These are phyloP conservation scores for Tephrocybe sp. DNA, from an alignment of 768 basidiomycete species.

Conservation along the genomic window DNA sequence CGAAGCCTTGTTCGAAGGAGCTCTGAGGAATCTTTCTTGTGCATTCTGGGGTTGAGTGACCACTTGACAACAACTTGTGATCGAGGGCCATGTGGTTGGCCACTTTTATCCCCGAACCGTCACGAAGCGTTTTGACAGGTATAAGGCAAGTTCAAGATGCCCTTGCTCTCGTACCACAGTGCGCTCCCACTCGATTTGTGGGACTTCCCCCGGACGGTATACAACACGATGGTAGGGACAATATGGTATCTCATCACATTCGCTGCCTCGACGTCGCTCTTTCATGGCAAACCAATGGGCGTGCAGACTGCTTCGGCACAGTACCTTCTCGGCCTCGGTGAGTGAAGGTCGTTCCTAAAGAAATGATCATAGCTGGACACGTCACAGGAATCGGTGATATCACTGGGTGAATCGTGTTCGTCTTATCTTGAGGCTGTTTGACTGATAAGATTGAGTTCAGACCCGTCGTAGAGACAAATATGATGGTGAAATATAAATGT, in stretches of 20 bases:
- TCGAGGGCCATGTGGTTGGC: slow-evolving; percentile 5
- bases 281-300: slow-evolving; percentile 25
- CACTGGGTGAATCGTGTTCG: slow-evolving; percentile 55
- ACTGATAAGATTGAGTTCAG: slow-evolving; percentile 28
- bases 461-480: slow-evolving; percentile 79
- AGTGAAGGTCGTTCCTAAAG: slow-evolving; percentile 18
- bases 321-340: slow-evolving; percentile 61
- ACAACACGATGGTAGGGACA: slow-evolving; percentile 35
- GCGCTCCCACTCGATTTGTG: slow-evolving; percentile 35
- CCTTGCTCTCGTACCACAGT: slow-evolving; percentile 31
- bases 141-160: slow-evolving; percentile 25
- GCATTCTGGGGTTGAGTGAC: background rate
- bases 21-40: background rate
- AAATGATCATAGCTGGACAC: background rate
- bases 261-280: slow-evolving; percentile 31
- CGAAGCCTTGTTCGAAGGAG: no score
- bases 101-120: background rate
- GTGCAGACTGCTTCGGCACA: slow-evolving; percentile 35
- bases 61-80: slow-evolving; percentile 15
- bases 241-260: slow-evolving; percentile 45
- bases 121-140: slow-evolving; percentile 6
- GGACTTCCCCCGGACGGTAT: slow-evolving; percentile 33
- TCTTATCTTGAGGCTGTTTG: background rate
- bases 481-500: slow-evolving; percentile 52
- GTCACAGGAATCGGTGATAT: slow-evolving; percentile 69